Evolutionary conservation across 306 rosid genomes (phyloP).

Genomic region (Inga laurina): DNA sequence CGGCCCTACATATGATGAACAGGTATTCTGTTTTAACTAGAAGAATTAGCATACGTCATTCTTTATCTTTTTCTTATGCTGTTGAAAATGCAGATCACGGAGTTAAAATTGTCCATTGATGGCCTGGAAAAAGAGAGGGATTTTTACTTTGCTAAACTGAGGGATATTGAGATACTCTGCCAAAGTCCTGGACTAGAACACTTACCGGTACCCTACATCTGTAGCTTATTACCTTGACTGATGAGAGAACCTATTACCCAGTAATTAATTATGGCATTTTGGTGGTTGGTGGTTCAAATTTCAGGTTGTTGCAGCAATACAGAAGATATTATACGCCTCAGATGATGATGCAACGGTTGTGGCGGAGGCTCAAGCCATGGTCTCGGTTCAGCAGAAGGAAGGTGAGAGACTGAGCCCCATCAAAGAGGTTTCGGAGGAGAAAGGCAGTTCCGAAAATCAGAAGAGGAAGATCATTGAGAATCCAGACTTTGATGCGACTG

Average conservation of each 20-base stretch:
- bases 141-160: slow-evolving; percentile 83
- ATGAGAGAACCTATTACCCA: background rate
- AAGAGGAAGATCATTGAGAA: slow-evolving; percentile 77
- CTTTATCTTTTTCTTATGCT: background rate
- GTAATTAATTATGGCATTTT: background rate
- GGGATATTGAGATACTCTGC: slow-evolving; percentile 92
- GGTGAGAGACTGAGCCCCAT: slow-evolving; percentile 71
- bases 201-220: slow-evolving; percentile 49
- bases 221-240: background rate
- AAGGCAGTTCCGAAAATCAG: slow-evolving; percentile 57
- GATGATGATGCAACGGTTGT: slow-evolving; percentile 77
- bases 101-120: slow-evolving; percentile 83
- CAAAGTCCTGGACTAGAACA: slow-evolving; percentile 79
- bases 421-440: slow-evolving; percentile 78
- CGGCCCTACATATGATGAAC: slow-evolving; percentile 69
- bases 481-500: slow-evolving; percentile 71
- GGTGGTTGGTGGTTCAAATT: slow-evolving; percentile 9
- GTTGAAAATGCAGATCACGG: slow-evolving; percentile 67
- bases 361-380: slow-evolving; percentile 89
- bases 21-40: slow-evolving; percentile 44
- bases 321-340: slow-evolving; percentile 86
- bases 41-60: background rate
- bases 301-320: slow-evolving; percentile 82
- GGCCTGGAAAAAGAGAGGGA: slow-evolving; percentile 98
- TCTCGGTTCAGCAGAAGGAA: slow-evolving; percentile 48